Evolutionary conservation across 2,329 filamentous ascomycete species (phyloP).

Genomic region (Exophiala xenobiotica): DNA sequence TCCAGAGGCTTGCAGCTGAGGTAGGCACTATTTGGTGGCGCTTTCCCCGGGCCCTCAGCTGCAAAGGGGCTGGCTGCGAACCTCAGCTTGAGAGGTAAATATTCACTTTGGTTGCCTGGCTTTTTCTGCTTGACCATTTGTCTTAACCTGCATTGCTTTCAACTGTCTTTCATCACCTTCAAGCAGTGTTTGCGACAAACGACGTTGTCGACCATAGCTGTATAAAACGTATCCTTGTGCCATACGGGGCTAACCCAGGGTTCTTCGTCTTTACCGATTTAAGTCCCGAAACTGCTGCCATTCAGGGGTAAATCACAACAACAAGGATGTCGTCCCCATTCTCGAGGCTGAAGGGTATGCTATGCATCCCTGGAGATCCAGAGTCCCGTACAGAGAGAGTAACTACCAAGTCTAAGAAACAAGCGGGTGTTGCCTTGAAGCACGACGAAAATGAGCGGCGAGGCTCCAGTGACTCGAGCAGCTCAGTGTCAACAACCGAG

Average conservation of each 20-base stretch:
- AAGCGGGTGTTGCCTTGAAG: conserved; percentile 4
- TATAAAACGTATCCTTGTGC: too few species aligned
- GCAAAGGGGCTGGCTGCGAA: conserved; percentile 13
- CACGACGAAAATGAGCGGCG: background rate
- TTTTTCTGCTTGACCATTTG: too few species aligned
- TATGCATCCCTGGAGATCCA: conserved; percentile 10
- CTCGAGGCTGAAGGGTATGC: conserved; percentile 14
- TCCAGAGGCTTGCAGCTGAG: conserved; percentile 6
- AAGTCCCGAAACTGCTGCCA: background rate
- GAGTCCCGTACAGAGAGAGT: conserved; percentile 4
- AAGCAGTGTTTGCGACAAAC: too few species aligned
- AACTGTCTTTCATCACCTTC: too few species aligned
- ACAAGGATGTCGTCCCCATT: conserved; percentile 16
- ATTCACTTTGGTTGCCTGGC: background rate
- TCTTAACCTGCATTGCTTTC: background rate
- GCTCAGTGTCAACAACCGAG: conserved; percentile 11
- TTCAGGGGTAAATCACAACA: background rate
- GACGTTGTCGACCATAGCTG: too few species aligned
- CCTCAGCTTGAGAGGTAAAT: background rate
- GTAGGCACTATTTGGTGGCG: conserved; percentile 15
- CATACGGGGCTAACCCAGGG: too few species aligned
- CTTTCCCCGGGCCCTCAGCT: conserved; percentile 7
- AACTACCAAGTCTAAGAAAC: background rate
- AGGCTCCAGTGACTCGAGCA: conserved; percentile 3
- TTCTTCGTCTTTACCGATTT: too few species aligned